Conservation (phyloP, 2,329 filamentous ascomycete species). For the Clonostachys sp. region DNA sequence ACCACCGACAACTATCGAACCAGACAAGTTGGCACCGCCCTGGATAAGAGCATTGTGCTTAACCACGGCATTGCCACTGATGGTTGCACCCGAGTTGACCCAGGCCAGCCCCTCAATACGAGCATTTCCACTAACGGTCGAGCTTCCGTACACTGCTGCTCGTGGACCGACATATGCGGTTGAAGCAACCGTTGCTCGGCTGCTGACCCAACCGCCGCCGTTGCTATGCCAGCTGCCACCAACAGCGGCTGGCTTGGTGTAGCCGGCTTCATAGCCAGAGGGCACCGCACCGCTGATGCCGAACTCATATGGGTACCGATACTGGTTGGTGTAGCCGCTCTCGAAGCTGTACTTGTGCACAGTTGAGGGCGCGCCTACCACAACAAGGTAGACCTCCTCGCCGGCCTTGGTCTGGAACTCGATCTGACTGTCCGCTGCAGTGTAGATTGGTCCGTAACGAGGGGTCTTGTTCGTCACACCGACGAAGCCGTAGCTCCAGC, state of each 20-base stretch:
- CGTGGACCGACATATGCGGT: conserved; percentile 1
- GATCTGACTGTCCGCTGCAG: not conserved
- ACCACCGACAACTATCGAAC: not conserved
- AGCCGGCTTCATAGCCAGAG: not conserved
- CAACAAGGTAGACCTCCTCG: conserved; percentile 1
- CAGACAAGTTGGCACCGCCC: not conserved
- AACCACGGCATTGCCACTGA: not conserved
- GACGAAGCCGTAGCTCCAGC: conserved; percentile 1
- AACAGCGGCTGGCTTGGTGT: not conserved
- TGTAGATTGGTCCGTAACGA: not conserved
- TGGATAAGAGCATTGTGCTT: conserved; percentile 1
- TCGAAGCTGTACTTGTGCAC: not conserved
- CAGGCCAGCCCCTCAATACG: conserved; percentile 1
- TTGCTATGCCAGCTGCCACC: conserved; percentile 1
- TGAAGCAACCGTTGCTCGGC: not conserved
- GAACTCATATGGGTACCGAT: not conserved
- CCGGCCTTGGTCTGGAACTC: not conserved
- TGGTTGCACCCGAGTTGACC: not conserved
- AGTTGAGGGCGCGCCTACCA: not conserved
- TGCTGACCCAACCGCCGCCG: conserved; percentile 1
- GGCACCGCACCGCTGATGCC: not conserved
- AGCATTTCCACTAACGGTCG: not conserved
- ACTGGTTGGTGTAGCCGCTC: not conserved
- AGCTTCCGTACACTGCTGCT: conserved; percentile 1
- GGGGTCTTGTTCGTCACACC: not conserved